These are phyloP conservation scores for Cudoniella acicularis DNA, from an alignment of 495 filamentous ascomycete genomes.

Conservation along the genomic window DNA sequence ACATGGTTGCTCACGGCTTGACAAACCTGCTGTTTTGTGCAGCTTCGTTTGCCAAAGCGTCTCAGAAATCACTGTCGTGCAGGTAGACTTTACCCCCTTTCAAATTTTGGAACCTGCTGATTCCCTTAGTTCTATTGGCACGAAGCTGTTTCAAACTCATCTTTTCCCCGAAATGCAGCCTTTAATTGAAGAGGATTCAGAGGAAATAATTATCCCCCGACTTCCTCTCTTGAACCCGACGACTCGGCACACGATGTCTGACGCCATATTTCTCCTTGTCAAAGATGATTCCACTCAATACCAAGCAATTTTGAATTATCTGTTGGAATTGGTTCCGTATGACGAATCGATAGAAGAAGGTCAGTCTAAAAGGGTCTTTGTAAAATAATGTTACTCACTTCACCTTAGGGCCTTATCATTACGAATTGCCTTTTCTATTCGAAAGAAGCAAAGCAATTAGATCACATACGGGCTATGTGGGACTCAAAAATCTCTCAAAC, in stretches of 20 bases:
- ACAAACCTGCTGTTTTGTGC: slow-evolving; percentile 43
- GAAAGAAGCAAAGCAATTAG: slow-evolving; percentile 67
- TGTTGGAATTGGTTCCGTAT: slow-evolving; percentile 46
- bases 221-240: slow-evolving; percentile 47
- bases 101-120: neutral
- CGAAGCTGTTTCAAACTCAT: slow-evolving; percentile 60
- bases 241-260: slow-evolving; percentile 62
- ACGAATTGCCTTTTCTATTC: slow-evolving; percentile 54
- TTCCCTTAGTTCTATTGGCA: slow-evolving; percentile 43
- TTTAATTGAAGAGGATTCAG: too few species aligned
- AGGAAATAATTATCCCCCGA: slow-evolving; percentile 25
- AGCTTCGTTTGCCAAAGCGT: slow-evolving; percentile 43
- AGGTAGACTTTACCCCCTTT: slow-evolving; percentile 25
- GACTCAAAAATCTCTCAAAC: slow-evolving; percentile 85
- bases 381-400: slow-evolving; percentile 19
- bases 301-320: slow-evolving; percentile 43
- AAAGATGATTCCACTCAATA: slow-evolving; percentile 51
- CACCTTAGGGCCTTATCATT: slow-evolving; percentile 37
- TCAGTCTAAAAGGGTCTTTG: slow-evolving; percentile 11
- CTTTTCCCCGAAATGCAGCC: slow-evolving; percentile 65
- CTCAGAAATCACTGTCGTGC: slow-evolving; percentile 41
- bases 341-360: slow-evolving; percentile 30
- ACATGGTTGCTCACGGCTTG: slow-evolving; percentile 44
- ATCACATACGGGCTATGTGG: slow-evolving; percentile 73
- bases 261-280: slow-evolving; percentile 56